These are phyloP conservation scores for Dryadomyces quercivorus DNA, from an alignment of 2,329 filamentous ascomycete species.

Conservation along the genomic window DNA sequence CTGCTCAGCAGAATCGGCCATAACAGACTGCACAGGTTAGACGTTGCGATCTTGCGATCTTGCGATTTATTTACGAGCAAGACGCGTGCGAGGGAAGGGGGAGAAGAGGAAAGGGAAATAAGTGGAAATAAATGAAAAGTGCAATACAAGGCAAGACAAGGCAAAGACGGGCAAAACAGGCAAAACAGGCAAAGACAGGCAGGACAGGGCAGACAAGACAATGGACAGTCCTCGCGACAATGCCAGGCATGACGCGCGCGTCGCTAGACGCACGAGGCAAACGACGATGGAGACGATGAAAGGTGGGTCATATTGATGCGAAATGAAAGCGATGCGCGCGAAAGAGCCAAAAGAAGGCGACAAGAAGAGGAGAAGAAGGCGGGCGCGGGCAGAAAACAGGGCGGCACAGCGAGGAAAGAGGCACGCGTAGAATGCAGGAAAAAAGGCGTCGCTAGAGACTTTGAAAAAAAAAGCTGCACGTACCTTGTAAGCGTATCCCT, in stretches of 20 bases:
- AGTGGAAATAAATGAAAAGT: no score
- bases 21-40: constrained; percentile 14
- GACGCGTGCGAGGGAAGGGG: neutral
- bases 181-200: no score
- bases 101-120: neutral
- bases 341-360: neutral
- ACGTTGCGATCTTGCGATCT: no score
- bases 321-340: neutral
- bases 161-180: neutral
- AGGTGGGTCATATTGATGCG: neutral
- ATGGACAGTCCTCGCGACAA: no score
- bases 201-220: no score
- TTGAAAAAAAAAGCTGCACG: neutral
- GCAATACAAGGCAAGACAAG: no score
- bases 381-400: neutral
- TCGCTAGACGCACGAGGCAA: neutral
- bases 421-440: neutral
- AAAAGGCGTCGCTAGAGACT: neutral
- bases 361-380: neutral
- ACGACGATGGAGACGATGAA: neutral
- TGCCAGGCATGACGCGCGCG: neutral
- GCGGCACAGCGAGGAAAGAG: neutral
- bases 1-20: constrained; percentile 36
- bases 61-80: neutral
- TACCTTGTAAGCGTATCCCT: neutral